Evolutionary conservation across 768 basidiomycete species (phyloP).

Genomic region (Fomitopsis pulvina): DNA sequence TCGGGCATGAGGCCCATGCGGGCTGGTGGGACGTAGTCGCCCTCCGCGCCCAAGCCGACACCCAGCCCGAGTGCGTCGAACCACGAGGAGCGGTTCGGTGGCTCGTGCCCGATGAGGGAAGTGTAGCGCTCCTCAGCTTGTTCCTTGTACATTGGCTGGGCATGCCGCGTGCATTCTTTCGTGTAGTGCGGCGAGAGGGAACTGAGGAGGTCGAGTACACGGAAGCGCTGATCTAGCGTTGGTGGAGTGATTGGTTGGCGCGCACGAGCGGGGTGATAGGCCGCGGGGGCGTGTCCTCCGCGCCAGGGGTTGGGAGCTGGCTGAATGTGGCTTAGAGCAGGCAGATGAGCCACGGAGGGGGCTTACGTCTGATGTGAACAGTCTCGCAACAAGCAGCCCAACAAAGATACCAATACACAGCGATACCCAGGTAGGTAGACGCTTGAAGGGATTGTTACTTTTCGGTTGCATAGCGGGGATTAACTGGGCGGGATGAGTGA

Average conservation of each 20-base stretch:
- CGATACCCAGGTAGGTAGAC: slow-evolving; percentile 24
- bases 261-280: slow-evolving; percentile 40
- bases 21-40: slow-evolving; percentile 27
- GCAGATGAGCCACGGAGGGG: slow-evolving; percentile 34
- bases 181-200: slow-evolving; percentile 90
- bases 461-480: slow-evolving; percentile 26
- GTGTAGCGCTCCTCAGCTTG: slow-evolving; percentile 86
- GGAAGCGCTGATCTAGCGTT: slow-evolving; percentile 74
- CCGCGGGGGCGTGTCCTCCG: slow-evolving; percentile 43
- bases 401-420: slow-evolving; percentile 22
- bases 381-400: slow-evolving; percentile 20
- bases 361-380: slow-evolving; percentile 20
- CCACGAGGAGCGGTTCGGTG: slow-evolving; percentile 55
- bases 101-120: slow-evolving; percentile 72
- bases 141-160: slow-evolving; percentile 78
- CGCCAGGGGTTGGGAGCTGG: slow-evolving; percentile 41
- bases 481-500: too few relatives aligned
- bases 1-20: slow-evolving; percentile 32
- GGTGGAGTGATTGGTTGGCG: slow-evolving; percentile 68
- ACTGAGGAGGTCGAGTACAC: slow-evolving; percentile 82
- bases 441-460: slow-evolving; percentile 18
- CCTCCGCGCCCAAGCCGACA: slow-evolving; percentile 34
- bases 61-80: slow-evolving; percentile 51
- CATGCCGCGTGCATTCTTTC: slow-evolving; percentile 78
- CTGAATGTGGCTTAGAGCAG: slow-evolving; percentile 27